Evolutionary conservation across 2,329 filamentous ascomycete species (phyloP).

Genomic region (Sporothrix brunneoviolacea): DNA sequence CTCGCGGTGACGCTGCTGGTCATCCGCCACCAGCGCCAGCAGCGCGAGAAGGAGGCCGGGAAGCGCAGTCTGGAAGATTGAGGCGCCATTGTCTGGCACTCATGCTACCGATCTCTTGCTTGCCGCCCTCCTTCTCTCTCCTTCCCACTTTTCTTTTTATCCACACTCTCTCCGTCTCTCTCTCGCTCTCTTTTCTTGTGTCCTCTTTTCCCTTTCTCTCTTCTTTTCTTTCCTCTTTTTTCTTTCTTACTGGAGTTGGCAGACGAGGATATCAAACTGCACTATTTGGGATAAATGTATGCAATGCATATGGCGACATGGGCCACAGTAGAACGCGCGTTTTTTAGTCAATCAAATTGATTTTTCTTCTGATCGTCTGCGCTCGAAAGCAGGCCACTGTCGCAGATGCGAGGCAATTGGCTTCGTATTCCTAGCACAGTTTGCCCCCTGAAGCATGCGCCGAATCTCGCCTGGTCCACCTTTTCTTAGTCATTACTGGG

Average conservation of each 20-base stretch:
- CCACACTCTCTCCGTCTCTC: neutral
- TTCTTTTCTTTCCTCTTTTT: neutral
- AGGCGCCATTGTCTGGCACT: neutral
- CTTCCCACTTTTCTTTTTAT: neutral
- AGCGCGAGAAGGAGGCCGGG: slow-evolving; percentile 30
- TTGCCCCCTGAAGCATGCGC: too few species aligned
- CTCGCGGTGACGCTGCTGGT: slow-evolving; percentile 64
- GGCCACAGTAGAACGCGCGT: neutral
- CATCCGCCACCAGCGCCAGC: slow-evolving; percentile 51
- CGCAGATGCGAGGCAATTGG: too few species aligned
- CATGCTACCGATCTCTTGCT: too few species aligned
- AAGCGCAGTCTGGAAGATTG: slow-evolving; percentile 20
- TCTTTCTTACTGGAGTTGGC: neutral
- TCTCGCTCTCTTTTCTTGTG: neutral
- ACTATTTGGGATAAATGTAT: neutral
- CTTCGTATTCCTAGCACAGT: too few species aligned
- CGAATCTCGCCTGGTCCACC: neutral
- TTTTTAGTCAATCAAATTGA: neutral
- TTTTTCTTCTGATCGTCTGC: too few species aligned
- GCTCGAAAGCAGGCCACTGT: too few species aligned
- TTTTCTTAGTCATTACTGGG: neutral
- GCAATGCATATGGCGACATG: neutral
- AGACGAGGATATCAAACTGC: too few species aligned
- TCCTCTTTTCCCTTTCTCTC: neutral
- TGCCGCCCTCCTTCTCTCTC: too few species aligned